Percentiles rank a stretch among this genome's conserved stretches.
Conservation (phyloP, 495 filamentous ascomycete genomes). For the Friedmanniomyces endolithicus region DNA sequence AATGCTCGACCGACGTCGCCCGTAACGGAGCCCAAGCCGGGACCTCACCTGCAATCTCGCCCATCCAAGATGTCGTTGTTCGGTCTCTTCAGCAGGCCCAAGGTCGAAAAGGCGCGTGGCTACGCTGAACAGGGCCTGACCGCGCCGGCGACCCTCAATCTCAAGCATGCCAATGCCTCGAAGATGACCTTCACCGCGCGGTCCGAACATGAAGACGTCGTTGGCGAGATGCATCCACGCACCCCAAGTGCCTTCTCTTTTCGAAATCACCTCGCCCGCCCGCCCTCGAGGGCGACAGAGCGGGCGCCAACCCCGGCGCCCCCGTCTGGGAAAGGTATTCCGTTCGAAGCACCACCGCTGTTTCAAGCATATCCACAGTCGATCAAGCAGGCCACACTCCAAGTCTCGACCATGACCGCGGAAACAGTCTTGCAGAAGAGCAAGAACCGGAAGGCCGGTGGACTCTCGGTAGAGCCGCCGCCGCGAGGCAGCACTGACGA, state of each 20-base stretch:
- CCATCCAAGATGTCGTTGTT: constrained; percentile 33
- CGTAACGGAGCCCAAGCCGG: neutral
- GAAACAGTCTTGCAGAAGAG: constrained; percentile 53
- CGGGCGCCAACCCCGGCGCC: neutral
- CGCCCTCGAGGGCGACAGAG: neutral
- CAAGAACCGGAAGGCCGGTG: constrained; percentile 30
- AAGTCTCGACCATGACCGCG: constrained; percentile 39
- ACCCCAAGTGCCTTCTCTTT: constrained; percentile 4
- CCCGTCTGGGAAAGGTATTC: neutral
- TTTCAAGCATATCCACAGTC: constrained; percentile 89
- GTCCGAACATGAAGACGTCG: neutral
- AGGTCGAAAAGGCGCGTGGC: constrained; percentile 31
- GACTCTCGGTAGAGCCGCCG: constrained; percentile 31
- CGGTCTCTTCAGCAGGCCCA: constrained; percentile 32
- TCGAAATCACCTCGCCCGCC: neutral
- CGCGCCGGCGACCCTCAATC: constrained; percentile 4
- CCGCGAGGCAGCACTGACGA: constrained; percentile 16
- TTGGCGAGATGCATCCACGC: neutral
- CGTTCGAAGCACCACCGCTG: constrained; percentile 69
- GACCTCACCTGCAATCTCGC: constrained; percentile 10
- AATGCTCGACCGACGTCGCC: constrained; percentile 4
- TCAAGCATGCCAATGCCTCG: constrained; percentile 1
- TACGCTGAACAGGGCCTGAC: constrained; percentile 28
- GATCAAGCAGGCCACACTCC: constrained; percentile 44
- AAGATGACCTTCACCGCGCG: neutral